A percentile compares a stretch with the other conserved stretches of the same genome.
Conservation (phyloP, 225 moss, liverwort and hornwort species). For the Physcomitrellopsis africana region DNA sequence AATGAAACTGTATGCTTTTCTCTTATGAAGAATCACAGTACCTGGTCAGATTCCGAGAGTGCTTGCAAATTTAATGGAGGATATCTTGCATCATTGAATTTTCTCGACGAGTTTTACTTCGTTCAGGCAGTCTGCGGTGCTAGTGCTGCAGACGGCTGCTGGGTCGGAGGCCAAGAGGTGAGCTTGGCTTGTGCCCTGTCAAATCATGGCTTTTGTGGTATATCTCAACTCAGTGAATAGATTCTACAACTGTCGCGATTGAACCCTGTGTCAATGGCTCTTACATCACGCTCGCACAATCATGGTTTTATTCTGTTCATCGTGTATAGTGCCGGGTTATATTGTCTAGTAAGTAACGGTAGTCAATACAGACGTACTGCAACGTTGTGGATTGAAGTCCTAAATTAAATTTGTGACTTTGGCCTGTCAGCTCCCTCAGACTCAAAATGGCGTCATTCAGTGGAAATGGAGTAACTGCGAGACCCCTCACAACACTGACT, state of each 20-base stretch:
- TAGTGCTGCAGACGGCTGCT: conserved; percentile 64
- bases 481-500: conserved; percentile 36
- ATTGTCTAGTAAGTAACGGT: background rate
- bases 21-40: conserved; percentile 60
- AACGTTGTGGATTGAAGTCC: background rate
- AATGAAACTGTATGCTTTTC: conserved; percentile 74
- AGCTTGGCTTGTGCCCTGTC: background rate
- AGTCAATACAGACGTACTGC: too few relatives aligned
- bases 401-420: conserved; percentile 12
- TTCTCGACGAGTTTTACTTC: conserved; percentile 66
- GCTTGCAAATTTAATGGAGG: conserved; percentile 67
- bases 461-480: conserved; percentile 67
- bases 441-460: conserved; percentile 45
- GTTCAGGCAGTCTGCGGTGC: conserved; percentile 58
- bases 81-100: conserved; percentile 65
- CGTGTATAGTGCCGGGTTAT: background rate
- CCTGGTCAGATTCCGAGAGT: conserved; percentile 72
- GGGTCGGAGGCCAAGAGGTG: conserved; percentile 82
- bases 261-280: background rate
- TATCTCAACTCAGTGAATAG: too few relatives aligned
- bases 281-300: background rate
- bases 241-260: too few relatives aligned
- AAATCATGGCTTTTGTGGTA: too few relatives aligned
- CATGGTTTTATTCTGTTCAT: background rate
- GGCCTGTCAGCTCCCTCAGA: conserved; percentile 39